Evolutionary conservation across 805 yeast species (phyloP).

Genomic region (Lipomyces lipofer): DNA sequence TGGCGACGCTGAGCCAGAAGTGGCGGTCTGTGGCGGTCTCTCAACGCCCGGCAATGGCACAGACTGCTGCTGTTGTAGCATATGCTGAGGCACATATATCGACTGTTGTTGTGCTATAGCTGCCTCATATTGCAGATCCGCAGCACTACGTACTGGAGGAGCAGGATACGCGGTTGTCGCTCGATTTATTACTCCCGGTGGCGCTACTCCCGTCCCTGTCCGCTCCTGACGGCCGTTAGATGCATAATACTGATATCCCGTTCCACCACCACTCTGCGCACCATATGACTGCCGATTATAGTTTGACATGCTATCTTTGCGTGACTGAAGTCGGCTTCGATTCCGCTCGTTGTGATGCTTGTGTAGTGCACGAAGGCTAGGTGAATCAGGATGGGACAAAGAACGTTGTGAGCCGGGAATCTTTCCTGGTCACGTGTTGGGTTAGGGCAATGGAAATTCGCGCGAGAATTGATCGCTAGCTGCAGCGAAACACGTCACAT

Average conservation of each 20-base stretch:
- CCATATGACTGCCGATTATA: neutral
- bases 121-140: constrained; percentile 8
- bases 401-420: too few species aligned
- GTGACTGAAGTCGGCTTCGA: too few species aligned
- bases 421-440: too few species aligned
- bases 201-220: neutral
- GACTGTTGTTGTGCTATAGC: constrained; percentile 28
- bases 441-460: too few species aligned
- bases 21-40: constrained; percentile 3
- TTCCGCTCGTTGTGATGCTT: too few species aligned
- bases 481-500: too few species aligned
- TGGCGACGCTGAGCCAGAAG: neutral
- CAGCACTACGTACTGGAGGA: neutral
- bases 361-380: too few species aligned
- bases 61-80: neutral
- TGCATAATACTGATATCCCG: too few species aligned
- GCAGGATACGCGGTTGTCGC: neutral
- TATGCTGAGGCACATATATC: constrained; percentile 21
- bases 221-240: too few species aligned
- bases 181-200: neutral
- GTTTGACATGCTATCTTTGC: too few species aligned
- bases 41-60: constrained; percentile 4
- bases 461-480: too few species aligned
- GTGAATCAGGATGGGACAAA: too few species aligned
- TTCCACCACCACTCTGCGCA: neutral